These are phyloP conservation scores for Zygoascus biomembranicola DNA, from an alignment of 805 yeast species.

Conservation along the genomic window DNA sequence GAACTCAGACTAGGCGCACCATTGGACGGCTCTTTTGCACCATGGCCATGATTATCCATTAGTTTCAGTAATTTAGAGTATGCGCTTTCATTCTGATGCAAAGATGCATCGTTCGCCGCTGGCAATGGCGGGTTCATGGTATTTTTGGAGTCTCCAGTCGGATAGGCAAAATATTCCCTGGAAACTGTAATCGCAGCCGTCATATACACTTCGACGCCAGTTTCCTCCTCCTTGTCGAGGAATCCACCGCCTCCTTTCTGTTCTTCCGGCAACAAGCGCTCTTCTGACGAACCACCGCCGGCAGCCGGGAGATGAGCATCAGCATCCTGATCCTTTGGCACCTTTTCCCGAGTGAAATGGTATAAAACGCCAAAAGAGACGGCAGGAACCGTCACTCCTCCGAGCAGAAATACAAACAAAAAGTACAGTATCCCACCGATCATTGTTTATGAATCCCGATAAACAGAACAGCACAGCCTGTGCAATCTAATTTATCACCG, in stretches of 20 bases:
- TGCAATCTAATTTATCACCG: too few species aligned
- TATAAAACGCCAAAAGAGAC: slow-evolving; percentile 32
- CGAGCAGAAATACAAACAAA: slow-evolving; percentile 47
- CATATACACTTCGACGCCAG: slow-evolving; percentile 52
- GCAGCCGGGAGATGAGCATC: neutral
- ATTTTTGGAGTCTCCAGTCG: slow-evolving; percentile 33
- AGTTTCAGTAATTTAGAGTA: slow-evolving; percentile 53
- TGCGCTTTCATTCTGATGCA: slow-evolving; percentile 43
- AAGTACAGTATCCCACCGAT: slow-evolving; percentile 15
- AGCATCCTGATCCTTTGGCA: neutral
- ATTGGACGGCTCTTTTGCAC: neutral
- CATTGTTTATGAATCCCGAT: neutral
- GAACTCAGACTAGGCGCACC: neutral
- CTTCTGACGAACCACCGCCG: slow-evolving; percentile 19
- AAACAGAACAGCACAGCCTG: neutral
- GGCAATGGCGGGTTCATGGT: slow-evolving; percentile 16
- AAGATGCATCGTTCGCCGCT: slow-evolving; percentile 24
- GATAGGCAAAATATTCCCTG: slow-evolving; percentile 55
- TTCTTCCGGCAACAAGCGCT: slow-evolving; percentile 41
- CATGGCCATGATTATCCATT: slow-evolving; percentile 32
- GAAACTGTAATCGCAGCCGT: slow-evolving; percentile 85
- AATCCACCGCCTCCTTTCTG: neutral
- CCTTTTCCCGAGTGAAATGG: slow-evolving; percentile 25
- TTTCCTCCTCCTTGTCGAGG: slow-evolving; percentile 47
- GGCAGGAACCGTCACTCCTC: slow-evolving; percentile 79